Conservation (phyloP, 2,329 filamentous ascomycete species). For the Claviceps monticola region DNA sequence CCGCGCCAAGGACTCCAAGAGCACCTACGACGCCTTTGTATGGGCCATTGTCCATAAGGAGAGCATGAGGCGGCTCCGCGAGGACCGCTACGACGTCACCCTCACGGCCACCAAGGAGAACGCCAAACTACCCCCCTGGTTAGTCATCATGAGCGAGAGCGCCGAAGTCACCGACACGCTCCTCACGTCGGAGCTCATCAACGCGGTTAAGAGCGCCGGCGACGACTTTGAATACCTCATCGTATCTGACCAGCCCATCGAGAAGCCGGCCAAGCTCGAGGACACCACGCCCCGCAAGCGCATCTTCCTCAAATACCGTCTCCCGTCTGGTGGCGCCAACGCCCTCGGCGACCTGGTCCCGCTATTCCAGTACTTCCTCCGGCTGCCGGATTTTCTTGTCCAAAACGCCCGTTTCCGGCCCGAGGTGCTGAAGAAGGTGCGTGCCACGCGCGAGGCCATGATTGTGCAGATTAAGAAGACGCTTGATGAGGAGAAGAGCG, state of each 20-base stretch:
- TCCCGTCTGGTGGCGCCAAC: slow-evolving; percentile 39
- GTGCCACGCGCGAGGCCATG: slow-evolving; percentile 64
- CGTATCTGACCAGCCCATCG: slow-evolving; percentile 74
- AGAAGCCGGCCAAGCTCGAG: slow-evolving; percentile 74
- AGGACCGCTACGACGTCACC: slow-evolving; percentile 88
- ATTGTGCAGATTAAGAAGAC: slow-evolving; percentile 65
- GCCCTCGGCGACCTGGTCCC: slow-evolving; percentile 54
- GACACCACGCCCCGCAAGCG: slow-evolving; percentile 80
- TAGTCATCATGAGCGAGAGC: slow-evolving; percentile 92
- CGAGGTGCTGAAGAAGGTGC: slow-evolving; percentile 78
- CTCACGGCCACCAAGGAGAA: slow-evolving; percentile 90
- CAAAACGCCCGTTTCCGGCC: slow-evolving; percentile 70
- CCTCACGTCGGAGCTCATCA: slow-evolving; percentile 74
- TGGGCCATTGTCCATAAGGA: slow-evolving; percentile 95
- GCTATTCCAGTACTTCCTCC: slow-evolving; percentile 69
- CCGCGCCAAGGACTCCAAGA: slow-evolving; percentile 44
- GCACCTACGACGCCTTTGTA: slow-evolving; percentile 77
- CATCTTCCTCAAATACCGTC: slow-evolving; percentile 62
- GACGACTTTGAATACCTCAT: slow-evolving; percentile 74
- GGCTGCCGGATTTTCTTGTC: slow-evolving; percentile 71
- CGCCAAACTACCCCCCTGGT: slow-evolving; percentile 76
- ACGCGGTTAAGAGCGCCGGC: slow-evolving; percentile 65
- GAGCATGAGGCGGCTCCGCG: slow-evolving; percentile 74
- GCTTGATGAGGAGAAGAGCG: slow-evolving; percentile 67
- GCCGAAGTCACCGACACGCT: slow-evolving; percentile 84